Evolutionary conservation across 148 eudicot species (phyloP).

Genomic region (Pouteria glomerata): DNA sequence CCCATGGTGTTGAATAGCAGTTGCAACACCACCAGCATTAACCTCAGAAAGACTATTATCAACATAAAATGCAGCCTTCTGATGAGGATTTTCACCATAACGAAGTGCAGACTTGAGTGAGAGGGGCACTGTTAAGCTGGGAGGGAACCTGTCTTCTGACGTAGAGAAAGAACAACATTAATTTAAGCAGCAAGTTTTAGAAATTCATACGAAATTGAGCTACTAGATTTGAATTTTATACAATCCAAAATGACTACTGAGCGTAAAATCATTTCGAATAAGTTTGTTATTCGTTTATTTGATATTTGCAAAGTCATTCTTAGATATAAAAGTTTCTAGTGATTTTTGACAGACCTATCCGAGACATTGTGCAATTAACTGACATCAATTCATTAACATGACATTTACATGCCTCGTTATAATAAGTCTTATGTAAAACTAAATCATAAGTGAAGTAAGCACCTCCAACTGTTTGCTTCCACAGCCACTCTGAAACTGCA

Average conservation of each 20-base stretch:
- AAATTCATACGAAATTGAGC: neutral
- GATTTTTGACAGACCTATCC: neutral
- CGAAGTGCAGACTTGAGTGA: slow-evolving; percentile 73
- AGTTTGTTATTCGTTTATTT: neutral
- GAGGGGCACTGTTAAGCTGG: slow-evolving; percentile 68
- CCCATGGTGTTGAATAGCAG: slow-evolving; percentile 93
- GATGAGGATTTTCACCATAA: slow-evolving; percentile 99
- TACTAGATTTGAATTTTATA: neutral
- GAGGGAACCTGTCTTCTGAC: slow-evolving; percentile 70
- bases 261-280: neutral
- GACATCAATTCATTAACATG: neutral
- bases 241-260: neutral
- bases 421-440: neutral
- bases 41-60: slow-evolving; percentile 91
- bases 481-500: slow-evolving; percentile 96
- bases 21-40: slow-evolving; percentile 91
- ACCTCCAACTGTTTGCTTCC: slow-evolving; percentile 92
- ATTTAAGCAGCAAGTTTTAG: neutral
- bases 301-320: neutral
- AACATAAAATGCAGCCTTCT: slow-evolving; percentile 87
- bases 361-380: neutral
- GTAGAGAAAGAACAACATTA: slow-evolving; percentile 6
- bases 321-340: neutral
- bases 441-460: slow-evolving; percentile 2
- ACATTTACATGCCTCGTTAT: neutral